Percentiles rank a stretch among this genome's conserved stretches.
phyloP scores from a whole-genome alignment of 768 basidiomycete genomes.

The Rhizopogon rudus region DNA sequence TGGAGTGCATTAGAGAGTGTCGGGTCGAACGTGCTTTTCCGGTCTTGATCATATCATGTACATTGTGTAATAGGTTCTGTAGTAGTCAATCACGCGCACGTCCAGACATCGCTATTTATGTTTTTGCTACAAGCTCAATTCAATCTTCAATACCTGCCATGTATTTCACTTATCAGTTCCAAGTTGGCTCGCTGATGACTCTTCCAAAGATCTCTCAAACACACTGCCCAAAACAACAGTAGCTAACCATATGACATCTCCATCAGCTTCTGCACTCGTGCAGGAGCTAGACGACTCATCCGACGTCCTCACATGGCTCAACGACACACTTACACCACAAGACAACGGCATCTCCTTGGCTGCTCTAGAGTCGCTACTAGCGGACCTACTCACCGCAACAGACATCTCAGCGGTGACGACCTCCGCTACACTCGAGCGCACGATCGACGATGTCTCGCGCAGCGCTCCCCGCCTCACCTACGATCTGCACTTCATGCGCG shows the following conservation, averaged over 20 bases:
- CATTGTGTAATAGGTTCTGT: slow-evolving; percentile 8
- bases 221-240: background rate
- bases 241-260: slow-evolving; percentile 14
- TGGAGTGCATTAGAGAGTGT: slow-evolving; percentile 37
- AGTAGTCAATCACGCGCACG: background rate
- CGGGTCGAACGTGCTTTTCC: background rate
- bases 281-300: slow-evolving; percentile 55
- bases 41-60: background rate
- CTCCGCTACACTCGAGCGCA: slow-evolving; percentile 77
- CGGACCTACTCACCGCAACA: slow-evolving; percentile 69
- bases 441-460: slow-evolving; percentile 90
- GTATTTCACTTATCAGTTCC: too few species aligned
- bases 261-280: slow-evolving; percentile 36
- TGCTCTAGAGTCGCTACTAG: slow-evolving; percentile 53
- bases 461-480: slow-evolving; percentile 88
- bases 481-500: slow-evolving; percentile 96
- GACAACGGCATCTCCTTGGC: slow-evolving; percentile 28
- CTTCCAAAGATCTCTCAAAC: background rate
- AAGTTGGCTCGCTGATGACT: background rate
- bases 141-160: background rate
- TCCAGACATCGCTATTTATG: slow-evolving; percentile 3
- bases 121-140: background rate
- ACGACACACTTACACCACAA: slow-evolving; percentile 46
- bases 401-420: slow-evolving; percentile 89
- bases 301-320: slow-evolving; percentile 69